Percentiles rank a stretch among this genome's conserved stretches.
Evolutionary conservation across 495 filamentous ascomycete genomes (phyloP).

Genomic region (Hypomontagnella monticulosa): DNA sequence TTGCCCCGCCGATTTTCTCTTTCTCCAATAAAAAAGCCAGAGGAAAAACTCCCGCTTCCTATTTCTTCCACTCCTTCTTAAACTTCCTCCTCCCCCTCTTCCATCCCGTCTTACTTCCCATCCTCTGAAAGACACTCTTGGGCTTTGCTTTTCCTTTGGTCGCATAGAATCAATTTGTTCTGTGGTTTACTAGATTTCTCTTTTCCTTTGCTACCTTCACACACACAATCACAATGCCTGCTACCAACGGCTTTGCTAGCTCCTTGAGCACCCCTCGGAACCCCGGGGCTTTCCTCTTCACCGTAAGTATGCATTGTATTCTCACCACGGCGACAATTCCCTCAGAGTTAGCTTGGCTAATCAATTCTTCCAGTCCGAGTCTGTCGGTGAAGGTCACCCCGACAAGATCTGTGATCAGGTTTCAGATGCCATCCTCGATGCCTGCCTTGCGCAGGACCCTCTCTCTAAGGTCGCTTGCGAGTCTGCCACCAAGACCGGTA

Average conservation of each 20-base stretch:
- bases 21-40: slow-evolving; percentile 26
- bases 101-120: slow-evolving; percentile 42
- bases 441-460: slow-evolving; percentile 91
- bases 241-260: slow-evolving; percentile 61
- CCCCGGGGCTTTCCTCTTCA: slow-evolving; percentile 92
- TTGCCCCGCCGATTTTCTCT: slow-evolving; percentile 37
- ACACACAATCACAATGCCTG: slow-evolving; percentile 63
- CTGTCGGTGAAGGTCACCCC: slow-evolving; percentile 96
- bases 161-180: slow-evolving; percentile 19
- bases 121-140: slow-evolving; percentile 32
- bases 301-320: slow-evolving; percentile 59
- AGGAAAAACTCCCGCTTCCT: slow-evolving; percentile 42
- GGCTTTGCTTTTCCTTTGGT: slow-evolving; percentile 27
- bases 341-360: not conserved
- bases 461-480: slow-evolving; percentile 99
- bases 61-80: slow-evolving; percentile 41
- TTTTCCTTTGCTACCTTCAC: slow-evolving; percentile 42
- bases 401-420: slow-evolving; percentile 99
- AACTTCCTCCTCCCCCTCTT: slow-evolving; percentile 32
- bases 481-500: slow-evolving; percentile 99
- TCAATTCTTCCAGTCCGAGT: slow-evolving; percentile 73
- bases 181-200: slow-evolving; percentile 24
- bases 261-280: slow-evolving; percentile 59
- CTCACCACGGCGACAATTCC: not conserved
- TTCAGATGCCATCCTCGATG: slow-evolving; percentile 98